Base-by-base conservation (phyloP, 306 rosid genomes). In the Pachyrhizus erosus region DNA sequence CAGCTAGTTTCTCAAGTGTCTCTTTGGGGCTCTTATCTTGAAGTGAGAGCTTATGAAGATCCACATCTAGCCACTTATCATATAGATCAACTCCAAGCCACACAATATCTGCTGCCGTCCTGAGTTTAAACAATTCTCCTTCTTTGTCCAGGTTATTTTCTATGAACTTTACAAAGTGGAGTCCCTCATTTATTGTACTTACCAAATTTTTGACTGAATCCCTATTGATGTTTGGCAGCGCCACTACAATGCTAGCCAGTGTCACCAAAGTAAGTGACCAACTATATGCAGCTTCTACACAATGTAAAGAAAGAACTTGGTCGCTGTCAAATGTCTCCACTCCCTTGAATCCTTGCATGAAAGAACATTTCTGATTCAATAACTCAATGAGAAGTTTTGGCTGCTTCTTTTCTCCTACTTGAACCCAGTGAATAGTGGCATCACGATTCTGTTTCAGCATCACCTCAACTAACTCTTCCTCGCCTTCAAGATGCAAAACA, bases 261-360 rank as follows among this genome's bases (percentile, higher is more conserved):
- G 98, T 95, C 61, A 89, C 97, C 64, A 93, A 78, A 27, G 97
- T 92, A 74, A 95, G 95, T 24, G 95, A 86, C 98, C 98, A 95
- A 76, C 80, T 76, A 80, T 93, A 84, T 18, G 93, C 88, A 40
- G 94, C 89, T 37, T 89, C 89, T 42, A 54, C 87, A 79, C 61
- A 34, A 74, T 84, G 89, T 43, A 90, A 88, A 84, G 86, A 84
- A 69, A 82, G 88, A 77, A 95, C 86, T 70, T 81, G 80, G 48
- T 85, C 86, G 37, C 82, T 76, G 86, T 93, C 98, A 61, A 89
- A 93, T 48, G 80, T 75, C 37, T 12, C 87, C 2, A 93, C 91
- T 67, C 91, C 92, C 26, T 74, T 90, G 77, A 95, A 93, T 2
- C 93, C 95, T 71, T 73, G 83, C 65, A 85, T 71, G 54, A 88